Evolutionary conservation across 73 alveolate genomes (phyloP).

Genomic region (Loxodes magnus): DNA sequence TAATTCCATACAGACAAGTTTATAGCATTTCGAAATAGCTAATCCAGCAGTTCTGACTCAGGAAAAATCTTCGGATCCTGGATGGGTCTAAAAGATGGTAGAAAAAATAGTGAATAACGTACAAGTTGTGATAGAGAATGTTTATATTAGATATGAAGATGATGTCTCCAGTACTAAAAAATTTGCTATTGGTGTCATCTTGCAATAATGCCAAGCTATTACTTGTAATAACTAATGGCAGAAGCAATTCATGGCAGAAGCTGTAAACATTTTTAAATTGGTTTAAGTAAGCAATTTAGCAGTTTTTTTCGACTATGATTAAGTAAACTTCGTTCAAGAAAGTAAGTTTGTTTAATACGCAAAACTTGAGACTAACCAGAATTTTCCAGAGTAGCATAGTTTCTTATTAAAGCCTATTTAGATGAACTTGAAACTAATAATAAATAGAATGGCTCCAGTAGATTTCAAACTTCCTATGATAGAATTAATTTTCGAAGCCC

Average conservation of each 20-base stretch:
- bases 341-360: no score
- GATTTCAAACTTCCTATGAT: no score
- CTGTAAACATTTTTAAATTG: neutral
- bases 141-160: conserved; percentile 2
- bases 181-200: neutral
- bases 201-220: neutral
- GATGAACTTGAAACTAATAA: no score
- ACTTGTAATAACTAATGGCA: neutral
- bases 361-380: no score
- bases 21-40: conserved; percentile 3
- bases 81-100: conserved; percentile 4
- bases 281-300: neutral
- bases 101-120: conserved; percentile 5
- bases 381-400: no score
- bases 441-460: no score
- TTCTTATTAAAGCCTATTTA: no score
- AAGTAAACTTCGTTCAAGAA: no score
- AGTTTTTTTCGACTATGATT: neutral
- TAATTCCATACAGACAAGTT: neutral
- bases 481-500: no score
- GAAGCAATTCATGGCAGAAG: neutral
- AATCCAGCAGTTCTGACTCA: neutral
- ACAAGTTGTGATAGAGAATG: conserved; percentile 4
- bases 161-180: neutral
- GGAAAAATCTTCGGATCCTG: conserved; percentile 1